Evolutionary conservation across 768 basidiomycete species (phyloP).

Genomic region (Amylocystis lapponica): DNA sequence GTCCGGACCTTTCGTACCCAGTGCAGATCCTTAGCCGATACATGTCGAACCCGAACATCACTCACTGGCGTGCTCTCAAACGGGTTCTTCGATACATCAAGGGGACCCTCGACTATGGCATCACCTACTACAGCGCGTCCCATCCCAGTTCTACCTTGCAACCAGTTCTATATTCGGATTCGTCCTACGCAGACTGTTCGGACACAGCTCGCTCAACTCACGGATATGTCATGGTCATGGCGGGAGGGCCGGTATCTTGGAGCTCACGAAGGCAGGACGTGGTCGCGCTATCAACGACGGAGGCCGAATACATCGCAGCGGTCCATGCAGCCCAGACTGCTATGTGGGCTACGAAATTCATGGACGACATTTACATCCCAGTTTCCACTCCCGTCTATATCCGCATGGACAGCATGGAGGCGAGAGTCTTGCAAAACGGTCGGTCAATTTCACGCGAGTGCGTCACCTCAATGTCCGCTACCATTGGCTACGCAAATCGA

Average conservation of each 20-base stretch:
- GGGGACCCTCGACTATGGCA: conserved; percentile 14
- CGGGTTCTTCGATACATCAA: conserved; percentile 23
- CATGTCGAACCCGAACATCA: conserved; percentile 8
- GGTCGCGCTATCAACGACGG: conserved; percentile 33
- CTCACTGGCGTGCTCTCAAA: conserved; percentile 19
- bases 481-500: too few relatives aligned
- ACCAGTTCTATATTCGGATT: not conserved
- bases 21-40: conserved; percentile 8
- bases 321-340: conserved; percentile 1
- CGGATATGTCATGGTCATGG: conserved; percentile 26
- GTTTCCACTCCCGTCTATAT: not conserved
- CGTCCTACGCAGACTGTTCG: not conserved
- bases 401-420: conserved; percentile 1
- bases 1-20: conserved; percentile 7
- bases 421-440: not conserved
- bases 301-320: conserved; percentile 37
- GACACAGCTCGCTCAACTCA: conserved; percentile 15
- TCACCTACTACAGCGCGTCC: conserved; percentile 1
- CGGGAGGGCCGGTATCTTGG: conserved; percentile 35
- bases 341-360: not conserved
- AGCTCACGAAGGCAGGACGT: conserved; percentile 31
- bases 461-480: too few relatives aligned
- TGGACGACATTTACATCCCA: conserved; percentile 1
- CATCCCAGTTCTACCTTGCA: too few relatives aligned
- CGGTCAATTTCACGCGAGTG: conserved; percentile 1